Evolutionary conservation across 2,329 filamentous ascomycete species (phyloP).

Genomic region (Shiraia bambusicola): DNA sequence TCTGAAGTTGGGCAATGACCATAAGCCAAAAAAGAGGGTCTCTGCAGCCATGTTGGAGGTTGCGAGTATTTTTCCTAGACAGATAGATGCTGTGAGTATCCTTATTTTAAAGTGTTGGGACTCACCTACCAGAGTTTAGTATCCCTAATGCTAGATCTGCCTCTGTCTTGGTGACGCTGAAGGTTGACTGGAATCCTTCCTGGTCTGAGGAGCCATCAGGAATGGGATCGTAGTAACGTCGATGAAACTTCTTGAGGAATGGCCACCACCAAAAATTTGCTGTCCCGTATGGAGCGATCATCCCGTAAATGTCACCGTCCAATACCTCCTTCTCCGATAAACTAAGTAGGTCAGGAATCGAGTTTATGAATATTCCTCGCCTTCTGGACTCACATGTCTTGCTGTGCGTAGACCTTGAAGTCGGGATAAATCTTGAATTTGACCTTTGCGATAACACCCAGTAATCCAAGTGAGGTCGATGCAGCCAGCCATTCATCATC

Average conservation of each 20-base stretch:
- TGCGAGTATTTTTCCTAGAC: conserved; percentile 46
- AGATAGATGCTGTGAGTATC: neutral
- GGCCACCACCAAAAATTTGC: conserved; percentile 60
- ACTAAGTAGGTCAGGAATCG: conserved; percentile 1
- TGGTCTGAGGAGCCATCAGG: conserved; percentile 45
- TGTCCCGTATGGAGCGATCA: conserved; percentile 55
- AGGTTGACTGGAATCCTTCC: conserved; percentile 56
- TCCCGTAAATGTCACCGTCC: conserved; percentile 52
- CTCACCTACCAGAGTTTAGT: conserved; percentile 46
- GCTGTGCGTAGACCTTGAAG: conserved; percentile 55
- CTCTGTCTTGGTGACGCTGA: conserved; percentile 52
- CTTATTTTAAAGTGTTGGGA: neutral
- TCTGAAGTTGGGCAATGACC: conserved; percentile 56
- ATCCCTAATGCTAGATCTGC: conserved; percentile 46
- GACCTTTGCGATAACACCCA: conserved; percentile 53
- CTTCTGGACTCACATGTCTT: conserved; percentile 48
- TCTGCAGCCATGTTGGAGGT: conserved; percentile 55
- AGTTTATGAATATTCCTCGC: no score
- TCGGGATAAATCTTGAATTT: conserved; percentile 55
- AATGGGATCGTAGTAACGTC: conserved; percentile 56
- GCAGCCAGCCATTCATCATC: conserved; percentile 56
- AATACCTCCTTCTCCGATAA: conserved; percentile 51
- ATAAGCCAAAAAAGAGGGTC: conserved; percentile 53
- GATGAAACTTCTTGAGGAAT: conserved; percentile 54
- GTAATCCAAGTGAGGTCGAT: conserved; percentile 53